Conservation (phyloP, 441 rosid species). For the Daphne laureola region DNA sequence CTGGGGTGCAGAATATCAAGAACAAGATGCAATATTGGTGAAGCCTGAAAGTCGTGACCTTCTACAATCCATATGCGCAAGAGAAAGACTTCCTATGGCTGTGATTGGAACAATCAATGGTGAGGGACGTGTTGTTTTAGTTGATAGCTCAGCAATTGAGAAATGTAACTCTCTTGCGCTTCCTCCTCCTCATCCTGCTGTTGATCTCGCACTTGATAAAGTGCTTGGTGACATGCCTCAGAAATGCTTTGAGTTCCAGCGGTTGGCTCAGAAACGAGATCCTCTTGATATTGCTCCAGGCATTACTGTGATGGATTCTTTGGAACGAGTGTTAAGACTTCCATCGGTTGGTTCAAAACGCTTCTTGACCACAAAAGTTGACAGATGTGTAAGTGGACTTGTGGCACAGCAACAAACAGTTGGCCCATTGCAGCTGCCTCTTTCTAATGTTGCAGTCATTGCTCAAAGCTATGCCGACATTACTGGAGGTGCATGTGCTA, state of each 20-base stretch:
- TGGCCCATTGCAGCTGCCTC: constrained; percentile 86
- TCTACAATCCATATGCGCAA: constrained; percentile 73
- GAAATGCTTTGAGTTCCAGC: constrained; percentile 69
- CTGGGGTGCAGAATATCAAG: constrained; percentile 99
- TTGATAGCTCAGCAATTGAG: constrained; percentile 56
- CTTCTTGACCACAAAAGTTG: constrained; percentile 88
- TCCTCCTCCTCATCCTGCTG: constrained; percentile 79
- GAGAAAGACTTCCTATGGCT: constrained; percentile 95
- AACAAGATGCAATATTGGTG: constrained; percentile 96
- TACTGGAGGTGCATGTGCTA: constrained; percentile 91
- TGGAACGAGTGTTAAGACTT: constrained; percentile 80
- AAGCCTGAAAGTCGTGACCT: constrained; percentile 67
- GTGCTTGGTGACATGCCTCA: constrained; percentile 98
- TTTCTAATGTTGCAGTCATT: constrained; percentile 93
- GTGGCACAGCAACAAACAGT: constrained; percentile 99
- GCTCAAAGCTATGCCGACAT: constrained; percentile 73
- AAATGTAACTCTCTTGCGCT: constrained; percentile 48
- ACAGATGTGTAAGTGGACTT: constrained; percentile 92
- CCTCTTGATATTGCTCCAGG: constrained; percentile 91
- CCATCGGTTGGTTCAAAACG: constrained; percentile 86
- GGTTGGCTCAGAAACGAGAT: constrained; percentile 41
- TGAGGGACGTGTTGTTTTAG: constrained; percentile 62
- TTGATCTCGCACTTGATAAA: constrained; percentile 88
- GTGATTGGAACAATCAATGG: constrained; percentile 80
- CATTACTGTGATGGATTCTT: constrained; percentile 67